Percentiles rank a stretch among this genome's conserved stretches.
Conservation (phyloP, 2,329 filamentous ascomycete species). For the Clonostachys rhizophaga region DNA sequence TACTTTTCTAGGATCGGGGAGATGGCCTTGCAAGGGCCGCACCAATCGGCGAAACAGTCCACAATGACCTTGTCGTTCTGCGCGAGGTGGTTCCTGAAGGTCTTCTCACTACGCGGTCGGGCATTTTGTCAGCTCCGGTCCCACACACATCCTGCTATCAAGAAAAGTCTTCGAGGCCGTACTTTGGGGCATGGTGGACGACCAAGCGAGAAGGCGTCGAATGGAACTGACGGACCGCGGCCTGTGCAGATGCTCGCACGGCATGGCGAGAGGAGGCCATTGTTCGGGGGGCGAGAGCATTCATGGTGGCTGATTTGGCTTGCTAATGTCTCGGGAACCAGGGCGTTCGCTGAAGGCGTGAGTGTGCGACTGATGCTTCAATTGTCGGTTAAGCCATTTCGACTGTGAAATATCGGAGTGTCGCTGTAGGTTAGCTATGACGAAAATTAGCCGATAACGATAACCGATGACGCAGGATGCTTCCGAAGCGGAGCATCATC, state of each 20-base stretch:
- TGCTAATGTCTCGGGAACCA: too few relatives aligned
- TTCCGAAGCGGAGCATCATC: too few relatives aligned
- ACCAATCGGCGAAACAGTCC: slow-evolving; percentile 89
- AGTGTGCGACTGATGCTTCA: too few relatives aligned
- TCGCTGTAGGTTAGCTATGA: too few relatives aligned
- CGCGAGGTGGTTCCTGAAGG: slow-evolving; percentile 51
- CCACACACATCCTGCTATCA: background rate
- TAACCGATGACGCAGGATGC: too few relatives aligned
- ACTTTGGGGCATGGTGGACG: slow-evolving; percentile 37
- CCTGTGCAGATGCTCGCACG: background rate
- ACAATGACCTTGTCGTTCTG: slow-evolving; percentile 61
- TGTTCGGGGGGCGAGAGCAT: too few relatives aligned
- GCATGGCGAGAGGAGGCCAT: slow-evolving; percentile 1
- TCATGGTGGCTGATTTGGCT: too few relatives aligned
- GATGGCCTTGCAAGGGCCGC: slow-evolving; percentile 91
- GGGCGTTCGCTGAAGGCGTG: too few relatives aligned
- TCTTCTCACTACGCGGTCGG: slow-evolving; percentile 40
- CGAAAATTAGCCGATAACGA: too few relatives aligned
- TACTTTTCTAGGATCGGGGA: slow-evolving; percentile 58
- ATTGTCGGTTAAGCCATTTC: too few relatives aligned
- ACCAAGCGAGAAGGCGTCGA: slow-evolving; percentile 33
- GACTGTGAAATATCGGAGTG: too few relatives aligned
- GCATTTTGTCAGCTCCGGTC: background rate
- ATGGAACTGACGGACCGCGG: slow-evolving; percentile 16
- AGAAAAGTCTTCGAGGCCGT: slow-evolving; percentile 7